Evolutionary conservation across 768 basidiomycete genomes (phyloP), one percentile per base, ranked within the genome.

Genomic region (Boletus rubropictus): DNA sequence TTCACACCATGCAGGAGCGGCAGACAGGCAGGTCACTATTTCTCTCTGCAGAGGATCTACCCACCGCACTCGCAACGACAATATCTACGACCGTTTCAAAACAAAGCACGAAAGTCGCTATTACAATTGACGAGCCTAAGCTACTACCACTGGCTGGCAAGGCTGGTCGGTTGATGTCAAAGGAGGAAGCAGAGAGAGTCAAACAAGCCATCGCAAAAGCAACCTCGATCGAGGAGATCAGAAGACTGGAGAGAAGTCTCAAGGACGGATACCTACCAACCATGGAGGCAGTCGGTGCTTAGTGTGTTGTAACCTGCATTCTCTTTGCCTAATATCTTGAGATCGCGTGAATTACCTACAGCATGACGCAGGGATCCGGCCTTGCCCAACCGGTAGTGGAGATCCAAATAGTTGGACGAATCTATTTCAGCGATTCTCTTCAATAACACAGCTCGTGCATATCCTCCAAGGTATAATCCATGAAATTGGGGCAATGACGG

Each of bases 141-240:
- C 69, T 75, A 31, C 73, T 73, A 22, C 68, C 73, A 17, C 61
- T 70, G 21, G 59, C 75, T 44, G 80, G 77, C 27, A 89, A 84
- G 61, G 87, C 89, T 2, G 92, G 91, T 14, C 79, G 91, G 42
- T 68, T 95, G 50, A 86, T 95, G 82, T 90, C 89, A 22, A 89
- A 88, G 62, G 90, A 93, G 64, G 91, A 95, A 58, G 87, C 84
- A 59, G 87, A 89, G 57, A 82, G 81, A 53, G 88, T 95, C 52
- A 86, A 82, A 64, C 80, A 82, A 27, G 91, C 91, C 15, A 93
- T 95, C 55, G 85, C 86, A 52, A 84, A 82, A 53, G 92, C 92
- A n/a, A 88, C 84, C 28, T 92, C 88, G 39, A 80, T 90, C 55
- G 91, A 95, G 62, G 91, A 95, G 68, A 83, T 94, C 59, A 78